These are phyloP conservation scores for Mucor plumbeus DNA, from an alignment of 371 early-diverging fungal genomes.

Conservation along the genomic window DNA sequence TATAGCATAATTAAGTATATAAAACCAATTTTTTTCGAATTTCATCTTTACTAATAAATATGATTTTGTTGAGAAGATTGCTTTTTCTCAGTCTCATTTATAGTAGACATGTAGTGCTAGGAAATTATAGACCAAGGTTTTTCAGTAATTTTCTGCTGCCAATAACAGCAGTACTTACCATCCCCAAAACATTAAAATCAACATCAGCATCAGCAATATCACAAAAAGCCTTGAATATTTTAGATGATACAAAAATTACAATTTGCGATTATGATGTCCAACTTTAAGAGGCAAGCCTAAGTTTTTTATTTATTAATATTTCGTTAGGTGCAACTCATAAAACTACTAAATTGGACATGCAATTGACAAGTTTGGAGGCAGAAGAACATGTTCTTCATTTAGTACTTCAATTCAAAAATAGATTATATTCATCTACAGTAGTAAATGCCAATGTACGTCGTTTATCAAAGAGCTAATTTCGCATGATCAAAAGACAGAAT, in stretches of 20 bases:
- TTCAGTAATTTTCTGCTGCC: neutral
- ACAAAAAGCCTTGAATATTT: neutral
- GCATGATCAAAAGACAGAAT: neutral
- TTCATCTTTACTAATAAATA: neutral
- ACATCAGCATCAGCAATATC: neutral
- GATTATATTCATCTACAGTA: too few relatives aligned
- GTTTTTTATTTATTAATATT: neutral
- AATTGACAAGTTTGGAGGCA: neutral
- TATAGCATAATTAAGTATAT: neutral
- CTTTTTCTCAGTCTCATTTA: neutral
- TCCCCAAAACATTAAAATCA: neutral
- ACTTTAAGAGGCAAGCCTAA: neutral
- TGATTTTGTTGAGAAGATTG: neutral
- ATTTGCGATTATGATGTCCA: conserved; percentile 1
- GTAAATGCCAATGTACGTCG: neutral
- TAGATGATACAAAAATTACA: neutral
- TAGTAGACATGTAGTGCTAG: neutral
- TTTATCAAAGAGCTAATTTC: neutral
- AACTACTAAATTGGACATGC: neutral
- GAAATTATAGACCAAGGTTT: neutral
- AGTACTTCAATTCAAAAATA: neutral
- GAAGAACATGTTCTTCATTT: neutral
- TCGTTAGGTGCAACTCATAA: neutral
- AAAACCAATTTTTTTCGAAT: neutral
- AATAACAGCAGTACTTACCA: neutral